Evolutionary conservation across 2,329 filamentous ascomycete genomes (phyloP).

Genomic region (Pochonia chlamydosporia): DNA sequence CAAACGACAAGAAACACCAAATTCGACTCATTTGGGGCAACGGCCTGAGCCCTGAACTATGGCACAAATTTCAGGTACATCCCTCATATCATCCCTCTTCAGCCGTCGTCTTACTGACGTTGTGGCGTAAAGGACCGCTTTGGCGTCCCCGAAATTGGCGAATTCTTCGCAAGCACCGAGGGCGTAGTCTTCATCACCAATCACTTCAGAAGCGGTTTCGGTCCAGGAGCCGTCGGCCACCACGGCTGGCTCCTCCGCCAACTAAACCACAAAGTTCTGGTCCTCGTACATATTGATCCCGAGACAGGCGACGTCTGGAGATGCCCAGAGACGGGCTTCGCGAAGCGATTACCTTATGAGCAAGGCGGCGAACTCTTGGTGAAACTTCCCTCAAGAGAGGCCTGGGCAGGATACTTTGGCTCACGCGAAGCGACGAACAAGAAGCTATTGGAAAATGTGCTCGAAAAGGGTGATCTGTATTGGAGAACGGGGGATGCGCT

Average conservation of each 20-base stretch:
- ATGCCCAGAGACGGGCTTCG: constrained; percentile 7
- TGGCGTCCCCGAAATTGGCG: constrained; percentile 7
- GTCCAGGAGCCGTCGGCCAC: constrained; percentile 6
- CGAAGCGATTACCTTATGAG: constrained; percentile 6
- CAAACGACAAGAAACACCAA: constrained; percentile 3
- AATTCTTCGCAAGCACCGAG: constrained; percentile 10
- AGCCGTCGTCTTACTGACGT: neutral
- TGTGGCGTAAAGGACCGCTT: constrained; percentile 5
- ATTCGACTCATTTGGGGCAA: constrained; percentile 8
- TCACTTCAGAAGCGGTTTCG: constrained; percentile 1
- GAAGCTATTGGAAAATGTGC: constrained; percentile 18
- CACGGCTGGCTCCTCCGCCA: constrained; percentile 8
- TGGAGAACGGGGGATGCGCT: constrained; percentile 66
- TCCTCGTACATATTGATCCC: constrained; percentile 6
- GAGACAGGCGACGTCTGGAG: constrained; percentile 7
- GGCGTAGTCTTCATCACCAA: neutral
- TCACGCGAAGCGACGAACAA: constrained; percentile 5
- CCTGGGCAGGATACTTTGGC: constrained; percentile 7
- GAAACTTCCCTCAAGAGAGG: constrained; percentile 5
- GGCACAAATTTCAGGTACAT: constrained; percentile 4
- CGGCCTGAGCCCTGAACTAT: constrained; percentile 9
- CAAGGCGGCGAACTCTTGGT: constrained; percentile 8
- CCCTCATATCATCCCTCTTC: too few species aligned
- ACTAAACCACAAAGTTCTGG: neutral
- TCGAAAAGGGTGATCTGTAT: constrained; percentile 61